Base-by-base conservation (phyloP, 1,284 basidiomycete species). In the Gomphus bonarii region DNA sequence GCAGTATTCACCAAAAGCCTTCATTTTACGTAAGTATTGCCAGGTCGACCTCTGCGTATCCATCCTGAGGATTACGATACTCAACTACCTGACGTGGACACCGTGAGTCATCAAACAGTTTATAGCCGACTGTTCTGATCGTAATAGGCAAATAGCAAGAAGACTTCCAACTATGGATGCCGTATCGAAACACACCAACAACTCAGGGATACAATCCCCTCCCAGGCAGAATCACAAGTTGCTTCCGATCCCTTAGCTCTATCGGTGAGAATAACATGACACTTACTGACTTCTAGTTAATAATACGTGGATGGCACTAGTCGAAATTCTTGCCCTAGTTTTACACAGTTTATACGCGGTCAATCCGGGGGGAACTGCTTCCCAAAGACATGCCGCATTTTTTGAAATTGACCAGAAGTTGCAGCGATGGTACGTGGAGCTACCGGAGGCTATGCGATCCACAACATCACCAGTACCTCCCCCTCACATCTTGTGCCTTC, bases 21-120 rank as follows among this genome's bases (percentile, higher is more conserved):
- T n/a, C 2, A 40, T n/a, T 40, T 40, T 1, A 40, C 4, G 16
- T 40, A n/a, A 40, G 38, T n/a, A n/a, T 40, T 4, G 16, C 16
- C 38, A 40, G 38, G 52, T 44, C 52, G 52, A 9, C 52, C 42
- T 1, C 16, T 44, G 25, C 52, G 28, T n/a, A 54, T 54, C 20
- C 52, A 38, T 20, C 36, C 22, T 28, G 52, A 54, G n/a, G 52
- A 54, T 54, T 54, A 54, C n/a, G 52, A 54, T n/a, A n/a, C 31
- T 10, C 20, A n/a, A 14, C 14, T 54, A 28, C 52, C 52, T 28
- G 48, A 50, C n/a, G 38, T 54, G 16, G 40, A 54, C 40, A 43
- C 30, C 18, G 54, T 54, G 18, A 25, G 52, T 35, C 40, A 14
- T 42, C 11, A 33, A 44, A 8, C 28, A 12, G 12, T 31, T 6